A percentile compares a stretch with the other conserved stretches of the same genome.
phyloP scores from a whole-genome alignment of 2,329 filamentous ascomycete genomes.

The Epichloe coenophiala region DNA sequence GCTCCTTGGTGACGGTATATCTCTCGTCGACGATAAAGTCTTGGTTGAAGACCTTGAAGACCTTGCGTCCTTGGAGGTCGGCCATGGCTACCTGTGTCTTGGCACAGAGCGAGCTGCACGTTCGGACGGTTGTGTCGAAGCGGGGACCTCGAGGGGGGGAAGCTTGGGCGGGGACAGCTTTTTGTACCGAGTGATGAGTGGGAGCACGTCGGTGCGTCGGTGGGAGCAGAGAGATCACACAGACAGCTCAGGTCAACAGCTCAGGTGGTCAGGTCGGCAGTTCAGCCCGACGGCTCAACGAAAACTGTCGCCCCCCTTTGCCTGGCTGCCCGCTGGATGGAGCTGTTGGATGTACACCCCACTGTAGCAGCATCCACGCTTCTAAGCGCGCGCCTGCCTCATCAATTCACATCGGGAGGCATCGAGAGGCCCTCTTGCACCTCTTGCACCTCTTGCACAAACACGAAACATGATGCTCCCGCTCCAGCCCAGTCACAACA shows the following conservation, averaged over 20 bases:
- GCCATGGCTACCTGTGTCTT: constrained; percentile 18
- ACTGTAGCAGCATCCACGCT: neutral
- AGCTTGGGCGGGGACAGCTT: constrained; percentile 2
- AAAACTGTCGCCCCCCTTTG: no score
- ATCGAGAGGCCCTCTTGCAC: neutral
- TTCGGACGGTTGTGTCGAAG: neutral
- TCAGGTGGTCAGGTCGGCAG: no score
- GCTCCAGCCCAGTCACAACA: no score
- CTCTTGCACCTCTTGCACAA: no score
- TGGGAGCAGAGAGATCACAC: no score
- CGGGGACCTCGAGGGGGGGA: neutral
- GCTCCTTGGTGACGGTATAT: constrained; percentile 97
- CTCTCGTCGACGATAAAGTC: constrained; percentile 97
- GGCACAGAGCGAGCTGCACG: neutral
- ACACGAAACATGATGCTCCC: no score
- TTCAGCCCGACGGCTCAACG: no score
- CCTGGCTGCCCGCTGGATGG: neutral
- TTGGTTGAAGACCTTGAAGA: constrained; percentile 99
- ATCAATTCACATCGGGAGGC: neutral
- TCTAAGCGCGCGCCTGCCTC: constrained; percentile 5
- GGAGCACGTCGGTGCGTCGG: no score
- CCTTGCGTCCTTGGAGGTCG: constrained; percentile 52
- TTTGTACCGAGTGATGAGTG: neutral
- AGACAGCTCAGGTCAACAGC: no score
- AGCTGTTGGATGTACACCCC: no score